A percentile compares a stretch with the other conserved stretches of the same genome.
These are phyloP conservation scores for Trichoderma aggressivum DNA, from an alignment of 2,329 filamentous ascomycete genomes.

Conservation along the genomic window DNA sequence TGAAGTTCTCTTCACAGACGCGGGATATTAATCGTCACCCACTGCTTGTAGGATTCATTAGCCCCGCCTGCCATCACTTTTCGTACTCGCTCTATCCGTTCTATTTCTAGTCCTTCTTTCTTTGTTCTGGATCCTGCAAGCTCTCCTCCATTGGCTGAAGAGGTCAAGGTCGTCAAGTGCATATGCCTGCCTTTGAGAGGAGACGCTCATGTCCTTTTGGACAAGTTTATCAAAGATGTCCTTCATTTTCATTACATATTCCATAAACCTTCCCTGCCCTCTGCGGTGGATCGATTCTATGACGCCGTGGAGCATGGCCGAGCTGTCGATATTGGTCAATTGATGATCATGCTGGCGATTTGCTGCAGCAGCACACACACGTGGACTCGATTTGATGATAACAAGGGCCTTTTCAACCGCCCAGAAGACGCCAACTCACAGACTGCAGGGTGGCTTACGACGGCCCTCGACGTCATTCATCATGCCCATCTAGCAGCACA, in stretches of 20 bases:
- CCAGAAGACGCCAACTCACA: conserved; percentile 29
- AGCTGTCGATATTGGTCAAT: conserved; percentile 24
- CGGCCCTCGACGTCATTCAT: conserved; percentile 36
- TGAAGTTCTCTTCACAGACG: neutral
- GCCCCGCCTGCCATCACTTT: neutral
- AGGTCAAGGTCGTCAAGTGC: conserved; percentile 30
- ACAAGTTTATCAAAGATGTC: conserved; percentile 31
- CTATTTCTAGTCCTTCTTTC: conserved; percentile 33
- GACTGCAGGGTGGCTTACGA: conserved; percentile 33
- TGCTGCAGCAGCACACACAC: conserved; percentile 31
- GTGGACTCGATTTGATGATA: conserved; percentile 31
- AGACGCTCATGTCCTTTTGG: conserved; percentile 30
- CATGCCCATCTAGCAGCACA: conserved; percentile 29
- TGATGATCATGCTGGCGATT: conserved; percentile 31
- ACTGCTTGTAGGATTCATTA: neutral
- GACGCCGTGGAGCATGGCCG: conserved; percentile 27
- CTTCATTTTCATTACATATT: conserved; percentile 33
- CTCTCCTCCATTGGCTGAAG: conserved; percentile 22
- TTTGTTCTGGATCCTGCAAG: conserved; percentile 28
- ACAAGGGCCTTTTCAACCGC: conserved; percentile 26
- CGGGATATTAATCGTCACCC: neutral
- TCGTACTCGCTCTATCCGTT: conserved; percentile 18
- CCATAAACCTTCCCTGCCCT: conserved; percentile 28
- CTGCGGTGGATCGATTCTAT: conserved; percentile 31
- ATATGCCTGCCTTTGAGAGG: conserved; percentile 34